Conservation (phyloP, 257 asterid genomes). For the Solanum verrucosum region DNA sequence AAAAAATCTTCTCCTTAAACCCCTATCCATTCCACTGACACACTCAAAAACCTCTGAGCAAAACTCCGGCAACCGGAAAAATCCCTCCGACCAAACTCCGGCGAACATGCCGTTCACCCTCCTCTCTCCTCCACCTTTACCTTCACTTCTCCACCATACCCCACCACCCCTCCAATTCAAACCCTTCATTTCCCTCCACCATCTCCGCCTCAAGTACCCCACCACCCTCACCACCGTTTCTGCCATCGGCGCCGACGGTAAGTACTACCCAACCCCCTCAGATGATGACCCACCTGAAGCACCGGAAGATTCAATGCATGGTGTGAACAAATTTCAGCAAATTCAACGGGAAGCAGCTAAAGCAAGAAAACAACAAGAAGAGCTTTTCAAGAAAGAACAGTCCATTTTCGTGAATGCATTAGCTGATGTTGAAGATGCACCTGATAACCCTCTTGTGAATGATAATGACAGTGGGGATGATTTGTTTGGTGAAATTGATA, state of each 20-base stretch:
- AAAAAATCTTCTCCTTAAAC: background rate
- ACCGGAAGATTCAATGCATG: conserved; percentile 95
- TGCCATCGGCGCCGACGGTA: conserved; percentile 78
- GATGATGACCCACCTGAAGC: conserved; percentile 98
- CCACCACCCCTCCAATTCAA: conserved; percentile 22
- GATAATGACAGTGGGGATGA: conserved; percentile 56
- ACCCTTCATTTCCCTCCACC: conserved; percentile 8
- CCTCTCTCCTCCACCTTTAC: background rate
- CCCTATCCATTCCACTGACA: background rate
- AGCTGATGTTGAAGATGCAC: conserved; percentile 58
- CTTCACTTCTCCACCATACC: conserved; percentile 22
- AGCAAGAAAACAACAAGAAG: conserved; percentile 62
- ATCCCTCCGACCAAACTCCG: background rate
- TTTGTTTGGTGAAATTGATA: conserved; percentile 86
- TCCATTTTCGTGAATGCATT: conserved; percentile 63
- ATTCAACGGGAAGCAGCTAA: conserved; percentile 74
- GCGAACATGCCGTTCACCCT: conserved; percentile 2
- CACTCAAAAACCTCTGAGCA: background rate
- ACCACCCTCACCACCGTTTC: conserved; percentile 31
- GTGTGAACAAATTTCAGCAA: conserved; percentile 81
- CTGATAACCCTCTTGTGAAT: conserved; percentile 8
- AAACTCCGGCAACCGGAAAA: background rate
- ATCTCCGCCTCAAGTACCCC: conserved; percentile 22
- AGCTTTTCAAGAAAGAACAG: conserved; percentile 52
- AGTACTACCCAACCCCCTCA: conserved; percentile 64